These are phyloP conservation scores for Podospora pseudopauciseta DNA, from an alignment of 495 filamentous ascomycete genomes.

Conservation along the genomic window DNA sequence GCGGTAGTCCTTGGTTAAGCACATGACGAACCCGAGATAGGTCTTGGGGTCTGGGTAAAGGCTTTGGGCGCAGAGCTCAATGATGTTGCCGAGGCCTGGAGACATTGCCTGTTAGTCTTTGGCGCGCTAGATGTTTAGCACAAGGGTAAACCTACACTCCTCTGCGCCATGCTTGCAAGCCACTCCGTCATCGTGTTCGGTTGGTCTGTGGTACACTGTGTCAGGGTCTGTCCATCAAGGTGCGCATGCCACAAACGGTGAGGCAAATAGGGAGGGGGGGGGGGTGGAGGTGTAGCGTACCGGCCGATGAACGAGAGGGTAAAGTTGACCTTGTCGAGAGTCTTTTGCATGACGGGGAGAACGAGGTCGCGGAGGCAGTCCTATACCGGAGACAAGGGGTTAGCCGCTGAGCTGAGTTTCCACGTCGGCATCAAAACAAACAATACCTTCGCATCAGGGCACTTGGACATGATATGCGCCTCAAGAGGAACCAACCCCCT, in stretches of 20 bases:
- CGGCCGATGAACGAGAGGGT: conserved; percentile 83
- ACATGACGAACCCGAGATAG: conserved; percentile 88
- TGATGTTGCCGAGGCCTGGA: conserved; percentile 77
- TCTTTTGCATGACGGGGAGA: conserved; percentile 78
- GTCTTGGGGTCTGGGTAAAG: conserved; percentile 79
- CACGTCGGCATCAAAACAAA: background rate
- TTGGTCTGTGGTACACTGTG: conserved; percentile 35
- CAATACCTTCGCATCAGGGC: conserved; percentile 67
- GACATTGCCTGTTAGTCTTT: background rate
- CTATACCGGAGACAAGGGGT: conserved; percentile 20
- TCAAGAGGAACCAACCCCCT: conserved; percentile 65
- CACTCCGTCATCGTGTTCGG: conserved; percentile 58
- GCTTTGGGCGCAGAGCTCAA: conserved; percentile 83
- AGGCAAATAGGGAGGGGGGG: background rate
- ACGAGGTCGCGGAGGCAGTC: conserved; percentile 79
- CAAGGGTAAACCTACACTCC: conserved; percentile 53
- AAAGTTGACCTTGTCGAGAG: conserved; percentile 84
- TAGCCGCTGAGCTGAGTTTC: background rate
- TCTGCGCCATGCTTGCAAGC: conserved; percentile 81
- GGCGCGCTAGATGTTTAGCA: background rate
- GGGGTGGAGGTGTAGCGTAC: conserved; percentile 40
- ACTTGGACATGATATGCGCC: conserved; percentile 93
- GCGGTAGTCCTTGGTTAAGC: conserved; percentile 67
- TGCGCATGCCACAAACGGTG: background rate
- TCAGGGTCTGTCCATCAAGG: background rate